Evolutionary conservation across 2,329 filamentous ascomycete genomes (phyloP), one percentile per base, ranked within the genome.

Genomic region (Colletotrichum trifolii): DNA sequence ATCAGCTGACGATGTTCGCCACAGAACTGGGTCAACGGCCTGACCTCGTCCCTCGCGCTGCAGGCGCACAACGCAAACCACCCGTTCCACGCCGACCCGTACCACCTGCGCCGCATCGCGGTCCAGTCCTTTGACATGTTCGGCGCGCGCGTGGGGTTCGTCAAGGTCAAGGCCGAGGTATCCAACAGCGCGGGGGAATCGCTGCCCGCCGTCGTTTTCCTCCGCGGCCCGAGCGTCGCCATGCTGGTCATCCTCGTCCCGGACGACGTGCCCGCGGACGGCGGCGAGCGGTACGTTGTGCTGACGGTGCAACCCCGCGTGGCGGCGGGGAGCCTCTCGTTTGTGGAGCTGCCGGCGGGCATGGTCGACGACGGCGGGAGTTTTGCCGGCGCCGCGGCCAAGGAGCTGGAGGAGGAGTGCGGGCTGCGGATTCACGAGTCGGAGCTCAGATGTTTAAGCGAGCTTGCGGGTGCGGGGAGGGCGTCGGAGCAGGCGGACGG

Each of bases 371-470:
- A 81, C 57, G 73, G 77, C 12, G 84, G 83, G 1, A 82, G 78
- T 35, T 89, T 89, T 70, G 79, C 80, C 11, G 87, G 87, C 33
- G 79, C 81, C 0, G 87, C 87, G 2, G 87, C 87, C 3, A 82
- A 79, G 69, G 87, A 90, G 77, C 87, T 90, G 9, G 67, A 84
- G 65, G 87, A 89, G 76, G 87, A 89, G 73, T 77, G 88, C 2
- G 86, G 84, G 12, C 71, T 89, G 10, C 78, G 77, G 53, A 87
- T 89, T 42, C 73, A 76, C 8, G 78, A 80, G 54, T 73, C 77
- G 5, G 76, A 85, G 64, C 72, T 89, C 46, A 77, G 73, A 2
- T 84, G 82, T 64, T 71, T 89, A 55, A 87, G 81, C 63, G 82
- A 87, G 13, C 69, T 88, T 54, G 84, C 82, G 1, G 71, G 72